Base-by-base conservation (phyloP, 257 asterid genomes). In the Solanum lycopersicoides region DNA sequence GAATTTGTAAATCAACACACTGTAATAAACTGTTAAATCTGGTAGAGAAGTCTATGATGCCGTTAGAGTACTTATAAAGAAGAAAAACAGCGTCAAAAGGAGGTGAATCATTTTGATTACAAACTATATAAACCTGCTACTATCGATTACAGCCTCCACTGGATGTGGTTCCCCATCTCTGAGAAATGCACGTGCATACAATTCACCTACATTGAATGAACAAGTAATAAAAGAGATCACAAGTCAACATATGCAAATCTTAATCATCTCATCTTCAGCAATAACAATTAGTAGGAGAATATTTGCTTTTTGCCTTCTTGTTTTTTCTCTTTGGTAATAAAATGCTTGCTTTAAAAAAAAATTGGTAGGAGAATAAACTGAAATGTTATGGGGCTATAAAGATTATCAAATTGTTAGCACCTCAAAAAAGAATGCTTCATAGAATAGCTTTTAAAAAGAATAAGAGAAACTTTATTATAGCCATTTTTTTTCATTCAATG, bases 121-220 rank as follows among this genome's bases (percentile, higher is more conserved):
- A 75, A 86, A 44, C 85, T 77, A 35, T 82, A 68, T 63, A n/a
- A 50, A 96, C 99, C 99, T 97, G 99, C 99, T 97, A 90, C 99
- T 97, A 89, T 97, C 99, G 87, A 96, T 95, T 87, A 97, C 99
- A 89, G 99, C 84, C 94, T 97, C 99, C 91, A 97, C 97, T 9
- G 99, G 99, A 89, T 97, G 99, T 42, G 95, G 99, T 87, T 97
- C 99, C 86, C 99, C 99, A 7, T 95, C 99, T 91, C 98, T 93
- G 88, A 97, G 87, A 94, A 96, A 97, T 45, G 99, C 98, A 86
- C 96, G 98, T 65, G 99, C 99, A 94, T 97, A 97, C 83, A 97
- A 88, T 89, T 97, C 99, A 87, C 99, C 99, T 97, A 86, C 88
- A 71, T 65, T 87, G 60, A 18, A 88, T 45, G 74, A 79, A 39